phyloP scores from a whole-genome alignment of 2,329 filamentous ascomycete genomes.

The Aspergillus tubingensis region DNA sequence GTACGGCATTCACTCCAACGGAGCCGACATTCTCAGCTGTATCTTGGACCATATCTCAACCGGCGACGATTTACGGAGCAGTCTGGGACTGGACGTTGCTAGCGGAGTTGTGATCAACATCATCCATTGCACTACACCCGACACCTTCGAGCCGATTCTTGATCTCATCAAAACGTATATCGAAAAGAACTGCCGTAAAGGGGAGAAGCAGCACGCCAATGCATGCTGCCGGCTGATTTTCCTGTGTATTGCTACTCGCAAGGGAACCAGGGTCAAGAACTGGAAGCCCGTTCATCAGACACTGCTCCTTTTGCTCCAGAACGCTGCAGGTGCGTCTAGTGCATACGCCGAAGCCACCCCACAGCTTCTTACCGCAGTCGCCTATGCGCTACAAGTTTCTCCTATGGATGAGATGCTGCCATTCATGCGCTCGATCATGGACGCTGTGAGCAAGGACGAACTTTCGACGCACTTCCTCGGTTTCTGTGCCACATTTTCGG shows the following conservation, averaged over 20 bases:
- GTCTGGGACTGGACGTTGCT: constrained; percentile 60
- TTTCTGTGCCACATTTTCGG: constrained; percentile 80
- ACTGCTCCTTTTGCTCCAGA: constrained; percentile 56
- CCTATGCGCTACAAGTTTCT: constrained; percentile 72
- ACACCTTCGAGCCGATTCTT: constrained; percentile 71
- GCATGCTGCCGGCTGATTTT: constrained; percentile 50
- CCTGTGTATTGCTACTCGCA: constrained; percentile 74
- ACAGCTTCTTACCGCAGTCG: constrained; percentile 49
- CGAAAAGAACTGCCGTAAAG: constrained; percentile 34
- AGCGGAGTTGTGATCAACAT: constrained; percentile 77
- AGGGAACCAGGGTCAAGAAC: constrained; percentile 69
- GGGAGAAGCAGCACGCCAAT: constrained; percentile 44
- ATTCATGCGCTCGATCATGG: constrained; percentile 65
- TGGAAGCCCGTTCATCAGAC: constrained; percentile 69
- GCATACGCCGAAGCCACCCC: constrained; percentile 31
- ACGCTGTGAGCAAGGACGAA: constrained; percentile 64
- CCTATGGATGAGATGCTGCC: constrained; percentile 78
- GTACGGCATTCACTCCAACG: constrained; percentile 59
- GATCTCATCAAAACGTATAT: constrained; percentile 61
- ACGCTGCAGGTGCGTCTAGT: constrained; percentile 27
- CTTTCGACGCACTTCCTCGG: constrained; percentile 74
- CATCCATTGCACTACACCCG: constrained; percentile 76
- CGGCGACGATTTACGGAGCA: constrained; percentile 31
- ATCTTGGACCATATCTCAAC: constrained; percentile 45
- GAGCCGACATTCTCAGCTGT: constrained; percentile 54